Evolutionary conservation across 768 basidiomycete genomes (phyloP).

Genomic region (Holtermanniella nyarrowii): DNA sequence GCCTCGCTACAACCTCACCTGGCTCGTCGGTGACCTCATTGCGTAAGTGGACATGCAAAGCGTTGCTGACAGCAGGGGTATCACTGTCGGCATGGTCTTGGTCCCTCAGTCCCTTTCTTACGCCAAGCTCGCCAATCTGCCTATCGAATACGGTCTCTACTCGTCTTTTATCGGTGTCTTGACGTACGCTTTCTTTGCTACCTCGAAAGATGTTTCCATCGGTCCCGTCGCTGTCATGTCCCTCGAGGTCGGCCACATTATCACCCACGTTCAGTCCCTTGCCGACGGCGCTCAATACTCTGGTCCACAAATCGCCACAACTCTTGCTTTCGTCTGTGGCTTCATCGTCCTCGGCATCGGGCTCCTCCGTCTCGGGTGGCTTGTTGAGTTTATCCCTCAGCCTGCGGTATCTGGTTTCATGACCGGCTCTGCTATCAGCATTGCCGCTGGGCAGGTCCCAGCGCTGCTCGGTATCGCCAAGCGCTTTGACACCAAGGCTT

Average conservation of each 20-base stretch:
- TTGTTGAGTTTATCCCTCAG: slow-evolving; percentile 70
- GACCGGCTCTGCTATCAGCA: slow-evolving; percentile 95
- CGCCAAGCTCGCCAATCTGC: slow-evolving; percentile 58
- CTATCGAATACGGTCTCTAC: slow-evolving; percentile 82
- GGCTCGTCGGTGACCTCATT: slow-evolving; percentile 76
- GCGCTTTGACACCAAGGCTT: slow-evolving; percentile 74
- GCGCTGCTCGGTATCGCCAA: slow-evolving; percentile 71
- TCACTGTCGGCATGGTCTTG: slow-evolving; percentile 90
- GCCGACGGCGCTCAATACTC: slow-evolving; percentile 47
- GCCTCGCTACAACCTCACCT: slow-evolving; percentile 60
- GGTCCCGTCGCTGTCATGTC: slow-evolving; percentile 99
- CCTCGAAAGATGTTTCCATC: slow-evolving; percentile 97
- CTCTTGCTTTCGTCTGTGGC: slow-evolving; percentile 73
- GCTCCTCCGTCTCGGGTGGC: slow-evolving; percentile 78
- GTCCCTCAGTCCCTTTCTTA: slow-evolving; percentile 91
- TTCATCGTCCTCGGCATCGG: slow-evolving; percentile 87
- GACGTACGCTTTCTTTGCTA: slow-evolving; percentile 62
- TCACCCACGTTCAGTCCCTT: slow-evolving; percentile 50
- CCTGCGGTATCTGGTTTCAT: slow-evolving; percentile 54
- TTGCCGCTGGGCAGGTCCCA: slow-evolving; percentile 77
- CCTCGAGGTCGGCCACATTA: slow-evolving; percentile 67
- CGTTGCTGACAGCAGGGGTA: slow-evolving; percentile 42
- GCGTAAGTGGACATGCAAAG: slow-evolving; percentile 43
- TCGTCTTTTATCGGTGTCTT: slow-evolving; percentile 63
- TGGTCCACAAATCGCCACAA: slow-evolving; percentile 67